phyloP scores from a whole-genome alignment of 225 moss, liverwort and hornwort species.

The Physcomitrellopsis africana region DNA sequence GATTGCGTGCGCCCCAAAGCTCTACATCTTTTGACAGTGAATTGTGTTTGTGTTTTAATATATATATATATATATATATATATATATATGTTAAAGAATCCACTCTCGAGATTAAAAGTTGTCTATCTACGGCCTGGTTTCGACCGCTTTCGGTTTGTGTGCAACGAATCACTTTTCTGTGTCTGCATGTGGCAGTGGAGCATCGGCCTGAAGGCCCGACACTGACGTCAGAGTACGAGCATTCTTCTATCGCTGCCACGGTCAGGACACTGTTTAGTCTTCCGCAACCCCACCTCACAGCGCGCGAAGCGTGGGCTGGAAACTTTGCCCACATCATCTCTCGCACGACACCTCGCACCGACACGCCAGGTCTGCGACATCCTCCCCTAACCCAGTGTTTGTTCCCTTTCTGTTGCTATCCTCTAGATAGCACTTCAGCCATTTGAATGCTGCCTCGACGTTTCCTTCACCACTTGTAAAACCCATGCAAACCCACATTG shows the following conservation, averaged over 20 bases:
- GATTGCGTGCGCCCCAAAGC: too few relatives aligned
- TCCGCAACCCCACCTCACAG: slow-evolving; percentile 54
- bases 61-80: too few relatives aligned
- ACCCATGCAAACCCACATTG: too few relatives aligned
- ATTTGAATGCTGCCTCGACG: too few relatives aligned
- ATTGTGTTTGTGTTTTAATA: too few relatives aligned
- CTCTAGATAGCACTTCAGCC: background rate
- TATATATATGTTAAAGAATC: too few relatives aligned
- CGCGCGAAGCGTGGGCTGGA: slow-evolving; percentile 75
- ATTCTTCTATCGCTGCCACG: slow-evolving; percentile 73
- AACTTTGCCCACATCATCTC: slow-evolving; percentile 65
- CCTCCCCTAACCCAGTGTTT: background rate
- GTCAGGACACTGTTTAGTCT: slow-evolving; percentile 68
- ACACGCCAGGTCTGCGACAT: slow-evolving; percentile 54
- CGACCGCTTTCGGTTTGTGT: background rate
- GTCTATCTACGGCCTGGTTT: too few relatives aligned
- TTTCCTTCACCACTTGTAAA: too few relatives aligned
- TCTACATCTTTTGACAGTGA: too few relatives aligned
- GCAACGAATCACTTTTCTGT: background rate
- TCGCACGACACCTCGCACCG: slow-evolving; percentile 56
- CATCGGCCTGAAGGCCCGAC: slow-evolving; percentile 64
- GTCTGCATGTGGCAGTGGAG: slow-evolving; percentile 49
- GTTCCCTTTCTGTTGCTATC: background rate
- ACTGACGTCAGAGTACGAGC: slow-evolving; percentile 69
- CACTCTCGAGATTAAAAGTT: too few relatives aligned